Evolutionary conservation across 1,284 basidiomycete genomes (phyloP).

Genomic region (Rhodotorula sp.): DNA sequence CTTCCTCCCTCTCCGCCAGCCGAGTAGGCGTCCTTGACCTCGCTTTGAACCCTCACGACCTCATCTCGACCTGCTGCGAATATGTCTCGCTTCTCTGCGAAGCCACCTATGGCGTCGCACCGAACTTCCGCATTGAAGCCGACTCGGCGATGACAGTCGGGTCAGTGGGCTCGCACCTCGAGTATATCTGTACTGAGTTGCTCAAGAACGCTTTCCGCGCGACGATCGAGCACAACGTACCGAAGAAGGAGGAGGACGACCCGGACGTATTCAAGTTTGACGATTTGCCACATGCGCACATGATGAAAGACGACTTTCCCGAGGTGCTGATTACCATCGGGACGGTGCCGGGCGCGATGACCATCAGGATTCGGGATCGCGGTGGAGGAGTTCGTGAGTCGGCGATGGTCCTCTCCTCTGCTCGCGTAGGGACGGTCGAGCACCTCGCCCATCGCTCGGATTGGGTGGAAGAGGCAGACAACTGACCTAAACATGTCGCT

Average conservation of each 20-base stretch:
- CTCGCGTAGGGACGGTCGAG: neutral
- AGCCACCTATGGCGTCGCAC: conserved; percentile 74
- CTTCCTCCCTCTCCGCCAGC: conserved; percentile 45
- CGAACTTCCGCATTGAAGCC: conserved; percentile 67
- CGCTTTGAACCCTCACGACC: conserved; percentile 64
- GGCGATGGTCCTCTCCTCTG: neutral
- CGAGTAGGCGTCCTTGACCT: conserved; percentile 68
- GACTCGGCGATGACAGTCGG: conserved; percentile 53
- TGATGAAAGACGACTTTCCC: conserved; percentile 40
- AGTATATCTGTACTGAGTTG: conserved; percentile 64
- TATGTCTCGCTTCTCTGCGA: conserved; percentile 81
- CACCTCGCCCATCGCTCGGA: no score
- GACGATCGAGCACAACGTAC: conserved; percentile 65
- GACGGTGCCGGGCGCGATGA: conserved; percentile 59
- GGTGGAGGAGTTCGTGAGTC: conserved; percentile 70
- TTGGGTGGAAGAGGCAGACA: no score
- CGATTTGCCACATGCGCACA: conserved; percentile 37
- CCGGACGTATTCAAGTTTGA: conserved; percentile 37
- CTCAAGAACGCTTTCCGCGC: conserved; percentile 88
- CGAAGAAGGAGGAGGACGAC: conserved; percentile 31
- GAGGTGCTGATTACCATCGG: conserved; percentile 50
- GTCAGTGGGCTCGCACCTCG: conserved; percentile 82
- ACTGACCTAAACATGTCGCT: no score
- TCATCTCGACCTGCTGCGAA: conserved; percentile 72
- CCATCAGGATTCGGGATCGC: conserved; percentile 76